Evolutionary conservation across 2,329 filamentous ascomycete genomes (phyloP).

Genomic region (Penicillium griseofulvum): DNA sequence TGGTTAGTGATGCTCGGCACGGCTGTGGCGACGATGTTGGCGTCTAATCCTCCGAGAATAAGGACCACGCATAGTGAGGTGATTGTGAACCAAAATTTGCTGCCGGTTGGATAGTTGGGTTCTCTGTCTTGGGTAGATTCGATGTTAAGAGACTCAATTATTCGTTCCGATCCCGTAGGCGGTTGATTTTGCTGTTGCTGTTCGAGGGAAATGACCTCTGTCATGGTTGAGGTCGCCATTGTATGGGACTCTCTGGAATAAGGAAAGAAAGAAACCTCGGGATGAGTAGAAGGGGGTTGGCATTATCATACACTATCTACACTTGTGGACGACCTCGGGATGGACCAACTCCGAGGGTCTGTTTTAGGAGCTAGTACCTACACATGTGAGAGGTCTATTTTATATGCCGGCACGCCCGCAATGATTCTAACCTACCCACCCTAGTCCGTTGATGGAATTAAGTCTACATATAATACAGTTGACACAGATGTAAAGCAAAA

Average conservation of each 20-base stretch:
- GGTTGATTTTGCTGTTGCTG: not conserved
- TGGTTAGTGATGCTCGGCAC: slow-evolving; percentile 31
- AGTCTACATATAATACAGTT: not conserved
- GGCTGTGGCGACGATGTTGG: slow-evolving; percentile 35
- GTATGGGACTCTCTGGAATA: not conserved
- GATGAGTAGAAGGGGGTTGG: not conserved
- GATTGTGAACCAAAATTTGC: slow-evolving; percentile 19
- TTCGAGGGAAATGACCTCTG: not conserved
- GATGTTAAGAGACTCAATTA: slow-evolving; percentile 2
- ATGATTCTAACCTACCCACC: not conserved
- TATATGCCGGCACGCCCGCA: too few species aligned
- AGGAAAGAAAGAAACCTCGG: not conserved
- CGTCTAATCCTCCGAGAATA: slow-evolving; percentile 30
- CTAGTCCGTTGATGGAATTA: too few species aligned
- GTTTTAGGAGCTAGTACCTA: too few species aligned
- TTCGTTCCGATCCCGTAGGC: not conserved
- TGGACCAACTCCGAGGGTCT: slow-evolving; percentile 45
- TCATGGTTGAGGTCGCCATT: not conserved
- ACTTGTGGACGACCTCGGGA: too few species aligned
- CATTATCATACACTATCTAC: not conserved
- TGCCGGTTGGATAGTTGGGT: slow-evolving; percentile 14
- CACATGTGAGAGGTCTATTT: too few species aligned
- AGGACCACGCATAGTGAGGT: slow-evolving; percentile 26
- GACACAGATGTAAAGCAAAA: slow-evolving; percentile 17
- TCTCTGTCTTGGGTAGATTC: not conserved